phyloP scores from a whole-genome alignment of 108 stramenopile genomes.

The Ochromonas danica region DNA sequence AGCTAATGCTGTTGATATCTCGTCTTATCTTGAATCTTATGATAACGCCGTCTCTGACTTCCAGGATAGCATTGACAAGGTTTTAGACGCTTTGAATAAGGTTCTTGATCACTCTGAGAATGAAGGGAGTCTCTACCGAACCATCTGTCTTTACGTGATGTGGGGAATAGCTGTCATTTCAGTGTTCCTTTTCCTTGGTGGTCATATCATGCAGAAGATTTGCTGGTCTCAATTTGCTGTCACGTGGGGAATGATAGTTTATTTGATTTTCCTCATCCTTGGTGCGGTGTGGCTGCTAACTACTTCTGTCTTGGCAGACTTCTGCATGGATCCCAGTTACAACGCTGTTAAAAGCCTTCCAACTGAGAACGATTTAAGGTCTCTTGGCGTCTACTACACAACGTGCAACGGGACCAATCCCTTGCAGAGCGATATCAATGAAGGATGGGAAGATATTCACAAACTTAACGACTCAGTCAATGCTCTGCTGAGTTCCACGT shows the following conservation, averaged over 20 bases:
- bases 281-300: not conserved
- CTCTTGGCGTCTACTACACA: not conserved
- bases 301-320: not conserved
- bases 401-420: not conserved
- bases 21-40: not conserved
- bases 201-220: not conserved
- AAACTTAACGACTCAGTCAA: not conserved
- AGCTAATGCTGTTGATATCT: not conserved
- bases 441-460: not conserved
- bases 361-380: not conserved
- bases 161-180: not conserved
- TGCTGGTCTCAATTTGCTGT: not conserved
- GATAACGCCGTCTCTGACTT: not conserved
- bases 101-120: not conserved
- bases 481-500: not conserved
- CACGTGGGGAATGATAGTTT: not conserved
- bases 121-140: not conserved
- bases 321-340: constrained; percentile 1
- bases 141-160: not conserved
- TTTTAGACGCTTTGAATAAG: not conserved
- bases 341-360: not conserved
- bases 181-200: not conserved
- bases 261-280: not conserved
- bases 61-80: not conserved
- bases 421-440: not conserved